A percentile compares a stretch with the other conserved stretches of the same genome.
These are phyloP conservation scores for Tylopilus rubrobrunneus DNA, from an alignment of 768 basidiomycete genomes.

Conservation along the genomic window DNA sequence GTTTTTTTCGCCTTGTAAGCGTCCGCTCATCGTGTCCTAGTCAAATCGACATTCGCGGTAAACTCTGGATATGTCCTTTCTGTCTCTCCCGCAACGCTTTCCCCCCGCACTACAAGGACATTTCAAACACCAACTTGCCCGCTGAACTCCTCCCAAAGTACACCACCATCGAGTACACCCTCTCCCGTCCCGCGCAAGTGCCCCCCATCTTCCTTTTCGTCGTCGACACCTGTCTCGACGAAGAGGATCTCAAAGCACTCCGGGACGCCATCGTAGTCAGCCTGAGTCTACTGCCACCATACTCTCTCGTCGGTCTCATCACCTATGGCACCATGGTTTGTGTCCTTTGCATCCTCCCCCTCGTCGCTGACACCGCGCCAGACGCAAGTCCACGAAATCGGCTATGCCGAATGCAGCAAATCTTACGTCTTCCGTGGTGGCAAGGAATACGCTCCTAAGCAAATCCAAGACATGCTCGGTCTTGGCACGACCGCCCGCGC, in stretches of 20 bases:
- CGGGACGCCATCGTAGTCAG: constrained; percentile 94
- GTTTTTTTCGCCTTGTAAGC: not conserved
- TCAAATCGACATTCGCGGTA: constrained; percentile 97
- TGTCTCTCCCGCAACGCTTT: constrained; percentile 96
- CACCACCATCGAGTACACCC: constrained; percentile 99
- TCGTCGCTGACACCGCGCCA: constrained; percentile 29
- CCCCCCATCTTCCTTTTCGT: constrained; percentile 98
- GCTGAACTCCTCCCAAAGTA: constrained; percentile 96
- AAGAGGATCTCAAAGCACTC: constrained; percentile 93
- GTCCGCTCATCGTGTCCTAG: constrained; percentile 37
- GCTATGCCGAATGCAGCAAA: constrained; percentile 93
- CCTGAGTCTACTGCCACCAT: constrained; percentile 88
- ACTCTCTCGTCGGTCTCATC: constrained; percentile 91
- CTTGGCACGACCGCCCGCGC: constrained; percentile 70
- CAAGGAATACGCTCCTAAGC: constrained; percentile 94
- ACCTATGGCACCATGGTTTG: constrained; percentile 96
- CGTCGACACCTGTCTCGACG: constrained; percentile 94
- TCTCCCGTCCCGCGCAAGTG: constrained; percentile 83
- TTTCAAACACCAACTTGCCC: constrained; percentile 94
- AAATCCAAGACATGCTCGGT: constrained; percentile 98
- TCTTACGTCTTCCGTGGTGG: constrained; percentile 98
- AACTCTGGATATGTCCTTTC: constrained; percentile 99
- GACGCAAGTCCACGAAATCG: constrained; percentile 98
- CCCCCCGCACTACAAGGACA: constrained; percentile 98
- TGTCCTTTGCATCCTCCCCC: not conserved